Percentiles rank a stretch among this genome's conserved stretches.
phyloP scores from a whole-genome alignment of 495 filamentous ascomycete species.

The Margaritispora aquatica region DNA sequence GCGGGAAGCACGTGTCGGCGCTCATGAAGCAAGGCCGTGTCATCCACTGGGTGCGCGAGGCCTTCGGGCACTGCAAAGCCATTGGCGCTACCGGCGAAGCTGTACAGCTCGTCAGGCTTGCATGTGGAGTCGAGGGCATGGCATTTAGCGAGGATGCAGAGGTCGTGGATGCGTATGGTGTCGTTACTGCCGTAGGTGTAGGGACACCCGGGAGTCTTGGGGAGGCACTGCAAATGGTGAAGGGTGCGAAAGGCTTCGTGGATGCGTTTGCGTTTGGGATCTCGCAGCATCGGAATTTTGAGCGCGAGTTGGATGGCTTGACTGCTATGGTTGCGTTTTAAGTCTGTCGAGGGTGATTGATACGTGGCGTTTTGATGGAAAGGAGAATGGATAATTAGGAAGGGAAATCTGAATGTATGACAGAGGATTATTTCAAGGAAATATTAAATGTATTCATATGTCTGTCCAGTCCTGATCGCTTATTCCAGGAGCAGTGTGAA shows the following conservation, averaged over 20 bases:
- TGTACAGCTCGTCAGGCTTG: constrained; percentile 55
- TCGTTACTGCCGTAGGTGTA: constrained; percentile 52
- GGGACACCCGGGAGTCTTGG: constrained; percentile 43
- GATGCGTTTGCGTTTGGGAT: constrained; percentile 62
- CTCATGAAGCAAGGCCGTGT: constrained; percentile 70
- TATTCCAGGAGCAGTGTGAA: no score
- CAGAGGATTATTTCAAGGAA: no score
- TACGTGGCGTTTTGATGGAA: no score
- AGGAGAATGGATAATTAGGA: no score
- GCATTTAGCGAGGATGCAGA: constrained; percentile 39
- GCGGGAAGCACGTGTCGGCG: constrained; percentile 56
- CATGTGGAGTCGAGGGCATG: constrained; percentile 50
- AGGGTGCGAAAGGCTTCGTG: constrained; percentile 57
- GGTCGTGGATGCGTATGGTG: constrained; percentile 61
- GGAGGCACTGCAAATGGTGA: constrained; percentile 49
- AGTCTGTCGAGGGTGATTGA: no score
- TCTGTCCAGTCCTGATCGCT: no score
- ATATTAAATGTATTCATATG: no score
- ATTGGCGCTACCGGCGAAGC: constrained; percentile 70
- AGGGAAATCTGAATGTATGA: no score
- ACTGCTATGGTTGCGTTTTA: constrained; percentile 39
- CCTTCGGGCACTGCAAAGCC: constrained; percentile 74
- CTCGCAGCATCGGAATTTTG: constrained; percentile 62
- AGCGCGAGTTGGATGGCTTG: constrained; percentile 67
- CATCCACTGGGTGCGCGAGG: constrained; percentile 77